These are phyloP conservation scores for Musa troglodytarum DNA, from an alignment of 176 grass and related monocot species.

Conservation along the genomic window DNA sequence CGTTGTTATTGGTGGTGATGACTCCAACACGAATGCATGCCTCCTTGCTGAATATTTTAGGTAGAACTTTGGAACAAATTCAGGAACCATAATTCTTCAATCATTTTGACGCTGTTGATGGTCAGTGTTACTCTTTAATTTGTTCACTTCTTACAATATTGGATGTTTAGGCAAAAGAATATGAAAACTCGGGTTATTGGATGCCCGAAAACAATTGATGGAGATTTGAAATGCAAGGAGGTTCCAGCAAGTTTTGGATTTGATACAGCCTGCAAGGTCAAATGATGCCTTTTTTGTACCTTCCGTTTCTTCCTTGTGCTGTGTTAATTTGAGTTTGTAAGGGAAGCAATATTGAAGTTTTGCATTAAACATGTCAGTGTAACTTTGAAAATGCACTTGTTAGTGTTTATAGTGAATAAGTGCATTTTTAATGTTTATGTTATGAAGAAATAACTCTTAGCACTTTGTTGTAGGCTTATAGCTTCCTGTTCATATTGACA, in stretches of 20 bases:
- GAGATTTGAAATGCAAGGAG: slow-evolving; percentile 95
- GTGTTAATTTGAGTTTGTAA: neutral
- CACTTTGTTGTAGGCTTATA: no score
- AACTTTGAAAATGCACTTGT: no score
- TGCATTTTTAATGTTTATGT: no score
- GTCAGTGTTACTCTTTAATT: neutral
- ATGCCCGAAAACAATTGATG: slow-evolving; percentile 97
- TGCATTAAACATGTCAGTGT: no score
- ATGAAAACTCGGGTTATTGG: slow-evolving; percentile 90
- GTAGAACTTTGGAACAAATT: slow-evolving; percentile 20
- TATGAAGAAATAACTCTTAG: no score
- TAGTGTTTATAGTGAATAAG: no score
- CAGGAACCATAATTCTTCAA: neutral
- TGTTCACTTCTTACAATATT: neutral
- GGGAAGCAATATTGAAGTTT: neutral
- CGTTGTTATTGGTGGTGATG: slow-evolving; percentile 96
- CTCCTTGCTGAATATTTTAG: slow-evolving; percentile 91
- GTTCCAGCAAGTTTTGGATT: slow-evolving; percentile 98
- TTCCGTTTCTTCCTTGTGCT: neutral
- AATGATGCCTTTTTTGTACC: neutral
- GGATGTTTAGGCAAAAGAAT: slow-evolving; percentile 54
- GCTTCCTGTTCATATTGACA: no score
- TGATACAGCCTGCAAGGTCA: slow-evolving; percentile 96
- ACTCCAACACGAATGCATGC: slow-evolving; percentile 98
- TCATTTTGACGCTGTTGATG: neutral